Percentiles rank a stretch among this genome's conserved stretches.
phyloP scores from a whole-genome alignment of 805 yeast species.

The Isabelozyma pseudorhagii region DNA sequence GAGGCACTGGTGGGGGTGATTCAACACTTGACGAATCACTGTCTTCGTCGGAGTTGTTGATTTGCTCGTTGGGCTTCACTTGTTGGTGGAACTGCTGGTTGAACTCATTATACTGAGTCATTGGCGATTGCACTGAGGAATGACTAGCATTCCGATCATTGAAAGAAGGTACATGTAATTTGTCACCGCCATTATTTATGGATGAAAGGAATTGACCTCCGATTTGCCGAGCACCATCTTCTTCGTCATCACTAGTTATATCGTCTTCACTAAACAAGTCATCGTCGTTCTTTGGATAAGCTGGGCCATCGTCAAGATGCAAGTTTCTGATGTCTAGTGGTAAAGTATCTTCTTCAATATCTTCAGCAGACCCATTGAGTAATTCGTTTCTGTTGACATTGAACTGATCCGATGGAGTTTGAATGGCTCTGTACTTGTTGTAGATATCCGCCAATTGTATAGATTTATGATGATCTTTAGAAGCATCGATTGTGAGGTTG shows the following conservation, averaged over 20 bases:
- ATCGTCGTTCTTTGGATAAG: conserved; percentile 36
- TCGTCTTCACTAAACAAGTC: conserved; percentile 35
- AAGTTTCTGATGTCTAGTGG: conserved; percentile 29
- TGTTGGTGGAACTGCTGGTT: conserved; percentile 33
- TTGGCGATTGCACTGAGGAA: conserved; percentile 41
- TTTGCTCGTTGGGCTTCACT: conserved; percentile 9
- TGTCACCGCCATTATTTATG: conserved; percentile 4
- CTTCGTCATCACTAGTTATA: conserved; percentile 16
- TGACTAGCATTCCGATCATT: conserved; percentile 29
- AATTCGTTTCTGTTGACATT: conserved; percentile 30
- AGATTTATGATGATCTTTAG: conserved; percentile 25
- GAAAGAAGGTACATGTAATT: conserved; percentile 22
- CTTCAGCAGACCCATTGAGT: conserved; percentile 35
- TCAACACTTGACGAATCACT: conserved; percentile 15
- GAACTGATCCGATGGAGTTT: conserved; percentile 40
- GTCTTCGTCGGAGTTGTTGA: conserved; percentile 7
- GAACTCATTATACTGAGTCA: conserved; percentile 42
- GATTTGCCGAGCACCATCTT: conserved; percentile 17
- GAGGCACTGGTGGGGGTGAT: conserved; percentile 25
- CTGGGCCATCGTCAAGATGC: conserved; percentile 20
- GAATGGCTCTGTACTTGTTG: conserved; percentile 38
- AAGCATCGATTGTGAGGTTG: background rate
- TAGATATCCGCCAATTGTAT: conserved; percentile 42
- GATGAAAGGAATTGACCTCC: conserved; percentile 7
- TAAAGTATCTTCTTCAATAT: conserved; percentile 30